Percentiles rank a stretch among this genome's conserved stretches.
Evolutionary conservation across 768 basidiomycete genomes (phyloP).

Genomic region (Leucosporidium scottii): DNA sequence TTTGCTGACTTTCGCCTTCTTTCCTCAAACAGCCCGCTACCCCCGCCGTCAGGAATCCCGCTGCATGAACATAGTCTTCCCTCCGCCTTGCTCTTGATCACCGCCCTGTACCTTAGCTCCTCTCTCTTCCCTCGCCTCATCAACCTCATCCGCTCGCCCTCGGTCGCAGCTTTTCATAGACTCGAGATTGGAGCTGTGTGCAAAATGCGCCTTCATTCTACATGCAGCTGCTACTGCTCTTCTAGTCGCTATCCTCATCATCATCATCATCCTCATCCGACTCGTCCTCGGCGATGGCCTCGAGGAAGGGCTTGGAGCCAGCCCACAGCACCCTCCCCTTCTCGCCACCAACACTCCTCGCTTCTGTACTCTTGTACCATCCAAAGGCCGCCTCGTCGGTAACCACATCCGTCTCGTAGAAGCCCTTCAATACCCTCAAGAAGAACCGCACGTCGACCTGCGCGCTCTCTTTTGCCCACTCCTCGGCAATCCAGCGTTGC

Average conservation of each 20-base stretch:
- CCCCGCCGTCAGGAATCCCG: no score
- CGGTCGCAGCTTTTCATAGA: no score
- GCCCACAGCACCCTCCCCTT: slow-evolving; percentile 42
- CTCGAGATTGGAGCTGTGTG: no score
- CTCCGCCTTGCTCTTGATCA: no score
- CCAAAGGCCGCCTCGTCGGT: slow-evolving; percentile 81
- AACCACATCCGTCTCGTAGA: slow-evolving; percentile 87
- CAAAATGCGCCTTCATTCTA: no score
- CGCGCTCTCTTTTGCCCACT: neutral
- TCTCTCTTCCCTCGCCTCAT: no score
- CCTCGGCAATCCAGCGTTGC: slow-evolving; percentile 52
- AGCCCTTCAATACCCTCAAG: slow-evolving; percentile 71
- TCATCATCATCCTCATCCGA: slow-evolving; percentile 45
- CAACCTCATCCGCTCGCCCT: no score
- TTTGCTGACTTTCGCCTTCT: no score
- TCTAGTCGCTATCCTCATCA: neutral
- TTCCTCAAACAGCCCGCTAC: no score
- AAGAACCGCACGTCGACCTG: slow-evolving; percentile 56
- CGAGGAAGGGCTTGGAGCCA: slow-evolving; percentile 61
- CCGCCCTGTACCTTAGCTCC: no score
- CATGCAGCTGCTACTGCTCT: no score
- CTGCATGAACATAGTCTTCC: no score
- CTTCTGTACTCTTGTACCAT: slow-evolving; percentile 63
- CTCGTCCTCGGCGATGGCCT: slow-evolving; percentile 60
- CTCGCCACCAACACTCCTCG: slow-evolving; percentile 62